Base-by-base conservation (phyloP, 2,329 filamentous ascomycete genomes). In the Leptoxyphium fumago region DNA sequence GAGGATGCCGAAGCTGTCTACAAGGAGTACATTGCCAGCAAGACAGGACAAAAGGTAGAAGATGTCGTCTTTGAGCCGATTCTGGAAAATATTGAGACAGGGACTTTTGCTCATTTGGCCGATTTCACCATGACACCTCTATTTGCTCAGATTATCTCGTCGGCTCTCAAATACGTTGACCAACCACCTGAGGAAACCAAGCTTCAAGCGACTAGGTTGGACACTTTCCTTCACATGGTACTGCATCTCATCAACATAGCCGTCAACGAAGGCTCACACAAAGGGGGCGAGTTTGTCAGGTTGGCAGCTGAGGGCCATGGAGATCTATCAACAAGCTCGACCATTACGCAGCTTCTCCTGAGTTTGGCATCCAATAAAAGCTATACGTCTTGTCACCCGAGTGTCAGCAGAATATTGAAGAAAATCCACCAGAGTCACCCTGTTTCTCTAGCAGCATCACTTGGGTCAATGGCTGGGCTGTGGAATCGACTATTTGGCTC, bases 1-100 rank as follows among this genome's bases (percentile, higher is more conserved):
- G 91, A 98, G 58, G 91, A 98, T 61, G 86, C 89, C 0, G 91
- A 98, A 63, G 80, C 77, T 52, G 82, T 87, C 2, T 95, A 91
- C 66, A 86, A 82, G 54, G 81, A 82, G 56, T 82, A 84, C 70
- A 79, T 91, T 69, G 84, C 87, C 10, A 87, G 87, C 65, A 87
- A 84, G 64, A 86, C 82, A 0, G 87, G 88, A 14, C 87, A 88
- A 59, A 72, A 80, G 38, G 68, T 75, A 1, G 78, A 85, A 36
- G 87, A 95, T 43, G 80, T 96, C 46, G 87, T 96, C 2, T 95
- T 85, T 59, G 89, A 96, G 62, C 88, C 93, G 1, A 85, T 80
- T 54, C 72, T 94, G 40, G 78, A 80, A 14, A 74, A 78, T 10
- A 86, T 96, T 43, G 67, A 74, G 1, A 79, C 78, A 1, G 89